phyloP scores from a whole-genome alignment of 176 grass and related monocot species.

The Phyllostachys edulis region DNA sequence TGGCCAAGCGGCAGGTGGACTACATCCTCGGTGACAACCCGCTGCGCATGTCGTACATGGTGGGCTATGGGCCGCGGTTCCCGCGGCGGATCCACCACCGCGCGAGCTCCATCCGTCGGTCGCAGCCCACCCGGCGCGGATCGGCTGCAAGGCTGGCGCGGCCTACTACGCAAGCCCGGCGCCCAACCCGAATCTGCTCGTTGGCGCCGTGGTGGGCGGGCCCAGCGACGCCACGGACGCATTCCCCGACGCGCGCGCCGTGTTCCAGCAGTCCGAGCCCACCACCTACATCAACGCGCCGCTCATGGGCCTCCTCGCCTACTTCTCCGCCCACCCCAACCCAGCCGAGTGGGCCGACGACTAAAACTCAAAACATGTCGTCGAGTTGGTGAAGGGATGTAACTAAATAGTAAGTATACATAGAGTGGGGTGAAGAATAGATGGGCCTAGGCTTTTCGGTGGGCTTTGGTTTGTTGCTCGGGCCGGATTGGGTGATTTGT shows the following conservation, averaged over 20 bases:
- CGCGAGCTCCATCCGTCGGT: constrained; percentile 48
- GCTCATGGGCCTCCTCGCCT: constrained; percentile 61
- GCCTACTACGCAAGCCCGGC: constrained; percentile 36
- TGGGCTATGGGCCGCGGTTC: constrained; percentile 50
- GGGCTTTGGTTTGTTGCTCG: background rate
- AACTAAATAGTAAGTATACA: too few relatives aligned
- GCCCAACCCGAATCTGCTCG: constrained; percentile 63
- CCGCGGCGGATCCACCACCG: constrained; percentile 65
- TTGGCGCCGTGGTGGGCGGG: constrained; percentile 59
- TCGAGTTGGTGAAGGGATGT: too few relatives aligned
- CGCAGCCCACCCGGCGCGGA: constrained; percentile 20
- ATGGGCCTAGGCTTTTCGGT: background rate
- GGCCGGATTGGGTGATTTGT: background rate
- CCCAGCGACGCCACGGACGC: constrained; percentile 47
- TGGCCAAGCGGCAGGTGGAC: constrained; percentile 76
- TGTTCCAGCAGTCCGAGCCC: constrained; percentile 65
- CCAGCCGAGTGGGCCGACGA: constrained; percentile 45
- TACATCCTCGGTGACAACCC: constrained; percentile 77
- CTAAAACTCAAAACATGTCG: background rate
- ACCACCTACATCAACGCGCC: constrained; percentile 80
- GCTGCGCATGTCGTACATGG: constrained; percentile 75
- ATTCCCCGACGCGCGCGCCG: constrained; percentile 51
- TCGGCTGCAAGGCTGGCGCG: constrained; percentile 48
- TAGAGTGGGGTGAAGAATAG: too few relatives aligned
- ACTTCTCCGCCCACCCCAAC: constrained; percentile 41